Evolutionary conservation across 257 asterid genomes (phyloP).

Genomic region (Lithospermum erythrorhizon): DNA sequence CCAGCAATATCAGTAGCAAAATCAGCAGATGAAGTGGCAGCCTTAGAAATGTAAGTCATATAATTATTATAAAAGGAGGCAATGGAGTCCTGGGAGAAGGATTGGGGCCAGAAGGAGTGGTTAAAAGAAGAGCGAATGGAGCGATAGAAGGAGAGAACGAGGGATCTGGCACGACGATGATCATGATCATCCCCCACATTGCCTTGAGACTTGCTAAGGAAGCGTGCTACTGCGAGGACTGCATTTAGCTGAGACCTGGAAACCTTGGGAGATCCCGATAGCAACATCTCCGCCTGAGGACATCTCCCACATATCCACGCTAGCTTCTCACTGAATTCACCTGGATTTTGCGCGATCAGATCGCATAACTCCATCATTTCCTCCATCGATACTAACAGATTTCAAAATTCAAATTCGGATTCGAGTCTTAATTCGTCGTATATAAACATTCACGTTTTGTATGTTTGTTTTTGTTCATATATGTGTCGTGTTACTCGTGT

Average conservation of each 20-base stretch:
- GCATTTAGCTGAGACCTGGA: conserved; percentile 87
- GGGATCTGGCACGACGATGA: conserved; percentile 59
- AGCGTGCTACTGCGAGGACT: conserved; percentile 64
- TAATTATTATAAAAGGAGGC: conserved; percentile 54
- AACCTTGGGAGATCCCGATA: conserved; percentile 68
- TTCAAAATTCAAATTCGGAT: too few species aligned
- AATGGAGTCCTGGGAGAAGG: conserved; percentile 49
- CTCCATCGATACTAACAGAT: conserved; percentile 35
- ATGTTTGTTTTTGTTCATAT: too few species aligned
- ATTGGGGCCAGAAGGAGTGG: conserved; percentile 81
- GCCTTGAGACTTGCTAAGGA: conserved; percentile 36
- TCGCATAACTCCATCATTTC: conserved; percentile 81
- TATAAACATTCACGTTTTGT: too few species aligned
- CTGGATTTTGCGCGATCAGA: conserved; percentile 56
- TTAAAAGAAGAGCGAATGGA: conserved; percentile 61
- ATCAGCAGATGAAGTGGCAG: conserved; percentile 49
- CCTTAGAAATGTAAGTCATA: conserved; percentile 43
- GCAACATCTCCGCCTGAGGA: conserved; percentile 61
- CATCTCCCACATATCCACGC: conserved; percentile 90
- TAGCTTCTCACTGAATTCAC: conserved; percentile 52
- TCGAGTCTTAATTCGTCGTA: too few species aligned
- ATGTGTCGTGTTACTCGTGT: too few species aligned
- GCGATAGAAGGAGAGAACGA: conserved; percentile 62
- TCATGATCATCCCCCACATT: conserved; percentile 25
- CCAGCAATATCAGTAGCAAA: conserved; percentile 62